Evolutionary conservation across 768 basidiomycete species (phyloP).

Genomic region (Russula sp.): DNA sequence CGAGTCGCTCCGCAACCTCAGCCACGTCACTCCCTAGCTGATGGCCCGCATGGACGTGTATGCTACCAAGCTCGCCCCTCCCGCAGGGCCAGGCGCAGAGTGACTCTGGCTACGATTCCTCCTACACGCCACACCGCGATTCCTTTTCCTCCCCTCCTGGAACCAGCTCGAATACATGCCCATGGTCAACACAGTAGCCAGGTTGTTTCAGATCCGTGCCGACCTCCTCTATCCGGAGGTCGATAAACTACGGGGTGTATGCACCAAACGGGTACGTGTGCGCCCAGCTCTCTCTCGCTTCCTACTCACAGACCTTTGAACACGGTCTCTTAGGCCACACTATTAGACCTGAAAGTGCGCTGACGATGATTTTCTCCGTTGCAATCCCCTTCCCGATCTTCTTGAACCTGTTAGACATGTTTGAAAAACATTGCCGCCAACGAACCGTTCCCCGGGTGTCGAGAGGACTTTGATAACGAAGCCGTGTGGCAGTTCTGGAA

Average conservation of each 20-base stretch:
- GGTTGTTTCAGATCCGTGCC: constrained; percentile 69
- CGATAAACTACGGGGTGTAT: constrained; percentile 50
- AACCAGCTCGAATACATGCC: constrained; percentile 56
- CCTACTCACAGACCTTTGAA: constrained; percentile 11
- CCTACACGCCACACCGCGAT: constrained; percentile 54
- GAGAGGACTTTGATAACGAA: constrained; percentile 81
- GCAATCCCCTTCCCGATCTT: constrained; percentile 9
- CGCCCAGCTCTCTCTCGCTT: not conserved
- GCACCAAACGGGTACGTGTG: constrained; percentile 64
- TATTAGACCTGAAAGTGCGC: constrained; percentile 78
- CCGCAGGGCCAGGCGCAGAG: constrained; percentile 35
- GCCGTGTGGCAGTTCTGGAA: constrained; percentile 83
- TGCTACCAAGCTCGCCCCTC: constrained; percentile 44
- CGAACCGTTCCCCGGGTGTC: constrained; percentile 72
- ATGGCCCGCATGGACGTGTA: constrained; percentile 79
- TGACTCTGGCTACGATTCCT: constrained; percentile 64
- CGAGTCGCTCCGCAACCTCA: constrained; percentile 69
- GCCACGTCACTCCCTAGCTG: constrained; percentile 81
- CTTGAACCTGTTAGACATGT: constrained; percentile 52
- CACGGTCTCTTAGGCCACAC: constrained; percentile 54
- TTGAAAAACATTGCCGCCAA: constrained; percentile 88
- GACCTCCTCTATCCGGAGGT: constrained; percentile 67
- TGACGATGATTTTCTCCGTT: constrained; percentile 1
- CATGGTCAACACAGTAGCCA: constrained; percentile 61
- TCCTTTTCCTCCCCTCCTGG: constrained; percentile 38